phyloP scores from a whole-genome alignment of 2,329 filamentous ascomycete species.

The Tolypocladium guangdongense region DNA sequence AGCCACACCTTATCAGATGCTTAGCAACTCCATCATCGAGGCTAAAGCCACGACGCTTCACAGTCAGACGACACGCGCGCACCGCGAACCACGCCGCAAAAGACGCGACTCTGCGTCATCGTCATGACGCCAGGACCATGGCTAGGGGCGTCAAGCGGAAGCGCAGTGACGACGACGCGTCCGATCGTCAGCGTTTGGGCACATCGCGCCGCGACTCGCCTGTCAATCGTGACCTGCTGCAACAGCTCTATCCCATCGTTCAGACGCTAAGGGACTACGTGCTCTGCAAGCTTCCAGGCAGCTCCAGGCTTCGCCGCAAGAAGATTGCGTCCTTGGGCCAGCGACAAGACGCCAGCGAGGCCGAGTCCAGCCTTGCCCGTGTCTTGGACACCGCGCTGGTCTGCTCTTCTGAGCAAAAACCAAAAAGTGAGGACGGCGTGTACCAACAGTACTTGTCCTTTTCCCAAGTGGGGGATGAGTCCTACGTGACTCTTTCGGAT shows the following conservation, averaged over 20 bases:
- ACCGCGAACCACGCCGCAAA: neutral
- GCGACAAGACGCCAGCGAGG: conserved; percentile 11
- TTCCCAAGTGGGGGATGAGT: conserved; percentile 51
- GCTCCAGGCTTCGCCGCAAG: conserved; percentile 51
- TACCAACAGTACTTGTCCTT: conserved; percentile 48
- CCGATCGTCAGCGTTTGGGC: neutral
- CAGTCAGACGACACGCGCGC: neutral
- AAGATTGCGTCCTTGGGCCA: conserved; percentile 40
- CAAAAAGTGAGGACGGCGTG: conserved; percentile 23
- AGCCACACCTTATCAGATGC: conserved; percentile 1
- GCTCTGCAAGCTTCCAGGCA: conserved; percentile 50
- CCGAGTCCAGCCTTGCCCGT: conserved; percentile 33
- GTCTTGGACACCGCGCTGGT: conserved; percentile 64
- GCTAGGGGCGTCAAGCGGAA: conserved; percentile 16
- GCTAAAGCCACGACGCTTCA: too few species aligned
- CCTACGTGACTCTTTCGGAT: conserved; percentile 40
- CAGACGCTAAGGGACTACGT: conserved; percentile 61
- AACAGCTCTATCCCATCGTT: conserved; percentile 55
- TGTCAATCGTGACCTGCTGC: conserved; percentile 51
- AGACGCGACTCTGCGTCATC: neutral
- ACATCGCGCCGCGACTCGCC: conserved; percentile 5
- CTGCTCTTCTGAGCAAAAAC: conserved; percentile 31
- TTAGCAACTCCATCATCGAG: neutral
- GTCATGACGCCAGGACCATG: conserved; percentile 11
- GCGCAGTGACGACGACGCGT: conserved; percentile 11